Evolutionary conservation across 495 filamentous ascomycete genomes (phyloP).

Genomic region (Neurospora sp.): DNA sequence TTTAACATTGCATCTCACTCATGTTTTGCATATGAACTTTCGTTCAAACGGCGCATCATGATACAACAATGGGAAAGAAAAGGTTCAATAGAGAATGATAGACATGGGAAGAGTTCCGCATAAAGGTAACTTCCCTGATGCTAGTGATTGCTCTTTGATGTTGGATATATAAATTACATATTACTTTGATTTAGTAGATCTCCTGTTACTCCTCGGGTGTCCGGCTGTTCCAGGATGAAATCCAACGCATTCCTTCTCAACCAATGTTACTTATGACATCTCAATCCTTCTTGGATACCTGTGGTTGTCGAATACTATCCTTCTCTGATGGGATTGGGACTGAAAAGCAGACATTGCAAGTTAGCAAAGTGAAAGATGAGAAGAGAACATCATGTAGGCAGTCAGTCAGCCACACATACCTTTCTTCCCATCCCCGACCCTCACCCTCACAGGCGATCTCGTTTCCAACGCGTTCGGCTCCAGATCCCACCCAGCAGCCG

Average conservation of each 20-base stretch:
- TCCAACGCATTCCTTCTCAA: too few relatives aligned
- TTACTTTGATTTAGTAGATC: not conserved
- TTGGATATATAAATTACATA: not conserved
- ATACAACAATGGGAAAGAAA: not conserved
- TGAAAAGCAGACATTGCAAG: not conserved
- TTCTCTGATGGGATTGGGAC: not conserved
- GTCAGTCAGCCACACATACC: slow-evolving; percentile 8
- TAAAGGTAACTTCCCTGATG: not conserved
- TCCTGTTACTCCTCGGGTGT: not conserved
- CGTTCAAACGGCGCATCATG: not conserved
- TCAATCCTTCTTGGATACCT: not conserved
- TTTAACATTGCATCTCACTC: not conserved
- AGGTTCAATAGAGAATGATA: not conserved
- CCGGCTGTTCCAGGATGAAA: too few relatives aligned
- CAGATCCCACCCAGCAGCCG: slow-evolving; percentile 35
- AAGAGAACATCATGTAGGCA: not conserved
- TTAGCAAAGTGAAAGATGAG: not conserved
- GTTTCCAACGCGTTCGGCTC: slow-evolving; percentile 36
- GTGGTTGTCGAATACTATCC: not conserved
- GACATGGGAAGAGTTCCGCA: not conserved
- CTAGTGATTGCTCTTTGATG: not conserved
- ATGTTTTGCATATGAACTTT: not conserved
- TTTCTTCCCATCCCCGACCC: slow-evolving; percentile 21
- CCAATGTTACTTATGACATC: not conserved
- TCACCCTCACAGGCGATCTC: slow-evolving; percentile 19